Conservation (phyloP, 441 rosid genomes). For the Populus hybrid region DNA sequence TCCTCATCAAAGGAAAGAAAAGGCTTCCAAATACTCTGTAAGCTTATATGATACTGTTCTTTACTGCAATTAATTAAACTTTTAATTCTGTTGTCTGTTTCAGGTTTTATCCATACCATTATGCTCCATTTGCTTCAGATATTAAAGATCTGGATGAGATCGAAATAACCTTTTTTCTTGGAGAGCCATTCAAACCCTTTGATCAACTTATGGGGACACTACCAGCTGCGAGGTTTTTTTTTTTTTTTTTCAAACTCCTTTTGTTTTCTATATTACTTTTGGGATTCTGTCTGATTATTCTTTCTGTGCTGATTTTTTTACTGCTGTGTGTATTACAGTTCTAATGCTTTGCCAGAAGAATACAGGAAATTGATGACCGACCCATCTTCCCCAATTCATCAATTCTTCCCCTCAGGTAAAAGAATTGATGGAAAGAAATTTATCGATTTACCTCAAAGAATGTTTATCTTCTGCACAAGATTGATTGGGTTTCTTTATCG, state of each 20-base stretch:
- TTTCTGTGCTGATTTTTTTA: slow-evolving; percentile 11
- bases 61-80: not conserved
- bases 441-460: slow-evolving; percentile 15
- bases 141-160: slow-evolving; percentile 67
- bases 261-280: not conserved
- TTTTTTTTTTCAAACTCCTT: not conserved
- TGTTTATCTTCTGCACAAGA: slow-evolving; percentile 13
- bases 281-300: not conserved
- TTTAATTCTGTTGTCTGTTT: slow-evolving; percentile 22
- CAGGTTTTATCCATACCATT: slow-evolving; percentile 95
- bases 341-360: slow-evolving; percentile 78
- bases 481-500: slow-evolving; percentile 16
- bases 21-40: not conserved
- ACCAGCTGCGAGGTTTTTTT: slow-evolving; percentile 82
- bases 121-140: slow-evolving; percentile 42
- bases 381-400: slow-evolving; percentile 68
- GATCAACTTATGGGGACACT: slow-evolving; percentile 99
- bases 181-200: slow-evolving; percentile 96
- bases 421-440: not conserved
- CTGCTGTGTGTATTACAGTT: slow-evolving; percentile 45
- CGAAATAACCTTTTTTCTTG: slow-evolving; percentile 86
- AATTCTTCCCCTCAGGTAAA: slow-evolving; percentile 85
- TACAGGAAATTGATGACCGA: slow-evolving; percentile 81
- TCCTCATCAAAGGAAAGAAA: not conserved
- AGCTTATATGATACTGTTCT: not conserved